phyloP scores from a whole-genome alignment of 106 monocot species.

The Dendrobium officinale region DNA sequence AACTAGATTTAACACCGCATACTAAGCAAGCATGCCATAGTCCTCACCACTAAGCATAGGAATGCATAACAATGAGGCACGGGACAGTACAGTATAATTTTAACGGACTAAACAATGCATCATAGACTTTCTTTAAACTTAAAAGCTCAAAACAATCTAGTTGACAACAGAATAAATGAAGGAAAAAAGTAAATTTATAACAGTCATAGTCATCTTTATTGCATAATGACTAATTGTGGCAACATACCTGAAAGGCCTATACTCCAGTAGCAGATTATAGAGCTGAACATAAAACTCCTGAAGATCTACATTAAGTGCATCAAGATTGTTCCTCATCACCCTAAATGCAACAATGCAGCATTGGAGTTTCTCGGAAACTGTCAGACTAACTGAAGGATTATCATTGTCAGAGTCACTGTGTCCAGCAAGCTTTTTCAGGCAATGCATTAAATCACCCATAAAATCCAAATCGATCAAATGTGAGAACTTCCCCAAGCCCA shows the following conservation, averaged over 20 bases:
- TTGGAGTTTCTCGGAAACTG: slow-evolving; percentile 83
- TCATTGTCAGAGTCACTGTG: slow-evolving; percentile 20
- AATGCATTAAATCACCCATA: slow-evolving; percentile 78
- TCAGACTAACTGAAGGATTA: slow-evolving; percentile 28
- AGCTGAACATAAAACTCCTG: slow-evolving; percentile 87
- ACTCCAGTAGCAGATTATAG: slow-evolving; percentile 86
- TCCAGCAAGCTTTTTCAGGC: slow-evolving; percentile 77
- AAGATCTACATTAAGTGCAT: slow-evolving; percentile 91
- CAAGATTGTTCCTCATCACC: slow-evolving; percentile 93
- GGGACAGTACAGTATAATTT: background rate
- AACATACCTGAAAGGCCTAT: slow-evolving; percentile 75
- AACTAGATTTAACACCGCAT: no score
- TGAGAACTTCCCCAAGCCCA: slow-evolving; percentile 84
- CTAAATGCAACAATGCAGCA: slow-evolving; percentile 93
- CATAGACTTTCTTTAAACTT: background rate
- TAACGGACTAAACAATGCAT: background rate
- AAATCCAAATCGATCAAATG: slow-evolving; percentile 94
- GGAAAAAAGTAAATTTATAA: background rate
- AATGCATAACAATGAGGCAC: background rate
- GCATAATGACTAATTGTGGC: background rate
- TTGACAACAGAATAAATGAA: background rate
- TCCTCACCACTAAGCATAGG: background rate
- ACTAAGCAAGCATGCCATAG: background rate
- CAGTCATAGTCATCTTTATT: background rate
- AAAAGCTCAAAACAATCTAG: background rate